Conservation (phyloP, 305 asterid genomes). For the Ilex paraguariensis region DNA sequence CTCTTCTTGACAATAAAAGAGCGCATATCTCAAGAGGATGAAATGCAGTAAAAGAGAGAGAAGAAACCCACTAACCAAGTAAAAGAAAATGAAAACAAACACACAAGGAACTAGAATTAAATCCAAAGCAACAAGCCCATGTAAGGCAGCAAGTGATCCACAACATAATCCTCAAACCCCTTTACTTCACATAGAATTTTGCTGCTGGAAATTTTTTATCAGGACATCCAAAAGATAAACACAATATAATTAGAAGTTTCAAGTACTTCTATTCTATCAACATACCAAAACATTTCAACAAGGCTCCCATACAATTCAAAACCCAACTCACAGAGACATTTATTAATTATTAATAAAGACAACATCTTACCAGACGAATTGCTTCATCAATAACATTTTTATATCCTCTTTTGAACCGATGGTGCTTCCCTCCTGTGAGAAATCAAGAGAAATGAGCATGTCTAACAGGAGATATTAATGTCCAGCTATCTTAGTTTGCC, state of each 20-base stretch:
- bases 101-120: no score
- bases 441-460: constrained; percentile 22
- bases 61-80: no score
- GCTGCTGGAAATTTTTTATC: neutral
- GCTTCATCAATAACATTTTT: constrained; percentile 99
- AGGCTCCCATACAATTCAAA: neutral
- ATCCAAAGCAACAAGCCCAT: no score
- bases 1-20: no score
- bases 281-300: no score
- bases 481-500: constrained; percentile 4
- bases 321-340: constrained; percentile 2
- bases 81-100: no score
- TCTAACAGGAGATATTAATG: constrained; percentile 12
- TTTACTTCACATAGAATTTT: neutral
- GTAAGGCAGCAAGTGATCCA: no score
- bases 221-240: neutral
- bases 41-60: no score
- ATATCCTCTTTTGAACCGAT: constrained; percentile 97
- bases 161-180: no score
- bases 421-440: constrained; percentile 87
- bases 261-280: no score
- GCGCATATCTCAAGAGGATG: no score
- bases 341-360: neutral
- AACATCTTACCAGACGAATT: constrained; percentile 61
- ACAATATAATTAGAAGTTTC: no score